Base-by-base conservation (phyloP, 345 rosid genomes). In the Pistacia atlantica region DNA sequence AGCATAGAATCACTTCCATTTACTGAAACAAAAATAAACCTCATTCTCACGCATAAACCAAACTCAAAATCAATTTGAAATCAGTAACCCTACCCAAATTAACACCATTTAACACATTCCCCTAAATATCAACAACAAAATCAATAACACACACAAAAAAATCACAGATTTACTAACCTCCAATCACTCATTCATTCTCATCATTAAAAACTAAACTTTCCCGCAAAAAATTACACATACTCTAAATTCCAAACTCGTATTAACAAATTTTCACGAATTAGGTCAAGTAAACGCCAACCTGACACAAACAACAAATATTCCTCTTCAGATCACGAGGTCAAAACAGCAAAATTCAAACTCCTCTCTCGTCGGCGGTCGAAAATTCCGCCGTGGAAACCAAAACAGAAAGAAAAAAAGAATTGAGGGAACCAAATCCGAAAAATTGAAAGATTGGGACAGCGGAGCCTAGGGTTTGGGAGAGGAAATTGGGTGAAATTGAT, bases 321-420 rank as follows among this genome's bases (percentile, higher is more conserved):
- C n/a, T 55, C 52, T 17, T 49, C 69, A 49, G 76, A 73, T 73
- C 76, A 73, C 31, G 60, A 49, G 42, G 55, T 37, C 49, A 75
- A 14, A 12, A 20, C 8, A 16, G 45, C 3, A 17, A 13, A 65
- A 74, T 74, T 64, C 33, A 16, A 73, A 11, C 69, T 73, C 49
- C 25, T 14, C 28, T 61, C 8, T 42, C 56, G 5, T 45, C 55
- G 56, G 14, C 57, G 14, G 56, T 25, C 60, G 13, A 16, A 58
- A 61, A 62, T 62, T 46, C 48, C 10, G 13, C 37, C 51, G 52
- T 38, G 9, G 3, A 11, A 14, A 4, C 20, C 33, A n/a, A 71
- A 58, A 11, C 33, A 18, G 55, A 51, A 51, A 11, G 17, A 51
- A 51, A 51, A 51, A 51, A 51, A 11, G 55, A 51, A 51, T 11